Base-by-base conservation (phyloP, 176 grass and related monocot genomes). In the Lolium perenne region DNA sequence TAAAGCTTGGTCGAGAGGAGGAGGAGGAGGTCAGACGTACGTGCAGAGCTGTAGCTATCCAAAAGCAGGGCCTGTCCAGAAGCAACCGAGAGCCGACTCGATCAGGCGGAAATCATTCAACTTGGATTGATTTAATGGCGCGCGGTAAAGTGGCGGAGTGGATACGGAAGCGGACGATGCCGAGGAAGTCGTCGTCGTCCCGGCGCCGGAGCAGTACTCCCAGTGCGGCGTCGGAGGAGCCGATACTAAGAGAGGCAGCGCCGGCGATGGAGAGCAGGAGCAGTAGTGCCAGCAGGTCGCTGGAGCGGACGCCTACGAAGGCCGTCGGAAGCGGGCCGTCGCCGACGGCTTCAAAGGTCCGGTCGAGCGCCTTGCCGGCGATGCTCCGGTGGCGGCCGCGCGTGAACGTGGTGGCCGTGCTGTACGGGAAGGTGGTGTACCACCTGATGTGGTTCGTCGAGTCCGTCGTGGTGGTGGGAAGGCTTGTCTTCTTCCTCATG, bases 381-480 rank as follows among this genome's bases (percentile, higher is more conserved):
- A 62, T 29, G 78, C 74, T 87, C 70, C 38, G 76, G 59, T 71
- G 82, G 80, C 75, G 20, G 48, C 92, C 79, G 62, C 38, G 17
- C 9, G 49, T 71, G 49, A 50, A 87, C 60, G 74, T 64, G 67
- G 22, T 89, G 59, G 70, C 79, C 7, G 70, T 80, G 76, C 43
- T 89, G 72, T 88, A 81, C 51, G 69, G 58, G 74, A 38, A 86
- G 20, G 87, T 35, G 69, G 76, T 65, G 51, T 94, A 89, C 90
- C 77, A 89, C 68, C 46, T 94, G 86, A 84, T 94, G 50, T 94
- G 92, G 92, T 4, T 94, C 21, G 83, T 91, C 10, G 87, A 94
- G 76, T 90, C 89, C 23, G 54, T 94, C 9, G 92, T 94, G 49
- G 84, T 94, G 35, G 61, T 94, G 35, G 80, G 64, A 4, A 78